Base-by-base conservation (phyloP, 2,329 filamentous ascomycete genomes). In the Trichoderma hamatum region DNA sequence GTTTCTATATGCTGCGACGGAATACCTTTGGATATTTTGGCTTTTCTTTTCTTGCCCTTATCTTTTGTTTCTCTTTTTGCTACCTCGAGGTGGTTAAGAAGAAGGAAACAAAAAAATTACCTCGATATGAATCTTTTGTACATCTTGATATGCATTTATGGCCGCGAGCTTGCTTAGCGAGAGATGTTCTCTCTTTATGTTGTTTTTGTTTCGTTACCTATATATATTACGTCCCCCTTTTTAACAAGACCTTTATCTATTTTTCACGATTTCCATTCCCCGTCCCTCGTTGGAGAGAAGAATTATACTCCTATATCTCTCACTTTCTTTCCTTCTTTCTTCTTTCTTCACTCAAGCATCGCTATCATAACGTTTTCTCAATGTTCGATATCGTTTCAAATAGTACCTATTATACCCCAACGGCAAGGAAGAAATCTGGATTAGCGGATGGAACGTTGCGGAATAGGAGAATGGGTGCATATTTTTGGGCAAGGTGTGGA, bases 341-440 rank as follows among this genome's bases (percentile, higher is more conserved):
- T 52, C 28, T 34, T 6, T 71, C n/a, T 78, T 69, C 21, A 16
- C 63, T 66, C 39, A 81, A 21, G 77, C 79, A 43, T 76, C 71
- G 54, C 77, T 80, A 72, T 89, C 86, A 81, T 97, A 97, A 77
- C 93, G 86, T 82, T 96, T 90, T 76, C 91, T 90, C 75, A 97
- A 82, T 30, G 92, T 89, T 74, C 95, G 90, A 82, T 97, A 97
- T 78, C 92, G 88, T 84, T 96, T 97, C 75, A 97, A 84, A 82
- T 96, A 97, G 80, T 97, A 96, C 78, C 93, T 96, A 78, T 61
- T 55, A 59, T 63, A 59, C 54, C 64, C 64, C 30, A 54, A 11
- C 30, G 56, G 24, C 19, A 46, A 46, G 6, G 19, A 32, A 28
- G 32, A 49, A 19, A 32, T 28, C 13, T 28, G 55, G 32, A 19